Percentiles rank a stretch among this genome's conserved stretches.
Conservation (phyloP, 192 early-diverging fungal species). For the Backusella tarrabulga region DNA sequence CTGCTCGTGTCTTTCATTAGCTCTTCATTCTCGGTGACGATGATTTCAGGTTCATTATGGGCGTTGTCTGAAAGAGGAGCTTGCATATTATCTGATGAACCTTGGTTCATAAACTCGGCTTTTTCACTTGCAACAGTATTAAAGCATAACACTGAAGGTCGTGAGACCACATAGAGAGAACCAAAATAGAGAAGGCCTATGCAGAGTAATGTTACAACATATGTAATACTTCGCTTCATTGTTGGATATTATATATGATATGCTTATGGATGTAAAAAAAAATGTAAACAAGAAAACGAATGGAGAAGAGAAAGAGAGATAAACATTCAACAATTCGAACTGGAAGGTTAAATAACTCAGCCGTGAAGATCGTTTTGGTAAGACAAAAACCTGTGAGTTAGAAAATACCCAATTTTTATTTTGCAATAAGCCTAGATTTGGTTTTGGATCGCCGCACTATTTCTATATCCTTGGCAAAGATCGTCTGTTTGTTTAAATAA, state of each 20-base stretch:
- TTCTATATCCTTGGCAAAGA: neutral
- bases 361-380: neutral
- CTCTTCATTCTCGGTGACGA: neutral
- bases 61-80: neutral
- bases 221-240: neutral
- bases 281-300: neutral
- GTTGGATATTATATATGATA: neutral
- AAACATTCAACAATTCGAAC: neutral
- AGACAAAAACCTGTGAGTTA: neutral
- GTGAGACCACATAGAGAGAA: neutral
- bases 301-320: neutral
- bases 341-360: constrained; percentile 4
- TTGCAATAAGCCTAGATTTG: neutral
- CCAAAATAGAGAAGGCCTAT: neutral
- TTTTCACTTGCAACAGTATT: neutral
- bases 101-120: neutral
- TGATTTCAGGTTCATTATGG: neutral
- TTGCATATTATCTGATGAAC: neutral
- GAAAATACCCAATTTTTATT: neutral
- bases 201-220: neutral
- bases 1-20: neutral
- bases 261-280: neutral
- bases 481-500: neutral
- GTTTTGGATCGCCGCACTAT: constrained; percentile 1
- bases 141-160: neutral